These are phyloP conservation scores for Sugiyamaella xylanicola DNA, from an alignment of 1,139 yeast genomes.

Conservation along the genomic window DNA sequence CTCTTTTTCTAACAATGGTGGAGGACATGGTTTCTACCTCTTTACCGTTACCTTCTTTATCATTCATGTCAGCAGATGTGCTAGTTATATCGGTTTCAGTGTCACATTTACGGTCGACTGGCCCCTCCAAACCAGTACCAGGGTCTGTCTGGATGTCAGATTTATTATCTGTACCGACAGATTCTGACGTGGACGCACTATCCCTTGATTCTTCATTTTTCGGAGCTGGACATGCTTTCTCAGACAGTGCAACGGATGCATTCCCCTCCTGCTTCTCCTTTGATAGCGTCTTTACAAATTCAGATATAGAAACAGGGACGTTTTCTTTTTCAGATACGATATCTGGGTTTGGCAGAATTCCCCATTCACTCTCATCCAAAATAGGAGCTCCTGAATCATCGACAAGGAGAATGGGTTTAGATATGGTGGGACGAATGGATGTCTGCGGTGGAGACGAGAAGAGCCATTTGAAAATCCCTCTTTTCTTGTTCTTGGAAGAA, in stretches of 20 bases:
- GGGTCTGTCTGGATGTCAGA: neutral
- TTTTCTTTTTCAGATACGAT: neutral
- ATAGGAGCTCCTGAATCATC: constrained; percentile 13
- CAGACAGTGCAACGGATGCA: neutral
- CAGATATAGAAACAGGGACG: constrained; percentile 1
- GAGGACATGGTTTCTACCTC: neutral
- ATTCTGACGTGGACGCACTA: neutral
- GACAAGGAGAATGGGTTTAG: constrained; percentile 10
- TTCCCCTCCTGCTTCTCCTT: constrained; percentile 1
- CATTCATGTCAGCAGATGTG: neutral
- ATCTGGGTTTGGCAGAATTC: constrained; percentile 3
- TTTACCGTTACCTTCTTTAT: neutral
- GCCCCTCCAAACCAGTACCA: neutral
- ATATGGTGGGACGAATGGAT: constrained; percentile 9
- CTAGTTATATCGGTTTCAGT: neutral
- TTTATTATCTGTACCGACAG: neutral
- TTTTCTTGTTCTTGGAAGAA: constrained; percentile 19
- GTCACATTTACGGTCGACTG: neutral
- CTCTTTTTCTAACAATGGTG: neutral
- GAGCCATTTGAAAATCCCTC: constrained; percentile 27
- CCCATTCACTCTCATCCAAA: constrained; percentile 8
- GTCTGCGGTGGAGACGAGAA: constrained; percentile 24
- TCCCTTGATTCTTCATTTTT: neutral
- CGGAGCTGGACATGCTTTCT: neutral
- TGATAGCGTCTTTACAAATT: constrained; percentile 4